Conservation (phyloP, 1,284 basidiomycete species). For the Trichosporon sp. region DNA sequence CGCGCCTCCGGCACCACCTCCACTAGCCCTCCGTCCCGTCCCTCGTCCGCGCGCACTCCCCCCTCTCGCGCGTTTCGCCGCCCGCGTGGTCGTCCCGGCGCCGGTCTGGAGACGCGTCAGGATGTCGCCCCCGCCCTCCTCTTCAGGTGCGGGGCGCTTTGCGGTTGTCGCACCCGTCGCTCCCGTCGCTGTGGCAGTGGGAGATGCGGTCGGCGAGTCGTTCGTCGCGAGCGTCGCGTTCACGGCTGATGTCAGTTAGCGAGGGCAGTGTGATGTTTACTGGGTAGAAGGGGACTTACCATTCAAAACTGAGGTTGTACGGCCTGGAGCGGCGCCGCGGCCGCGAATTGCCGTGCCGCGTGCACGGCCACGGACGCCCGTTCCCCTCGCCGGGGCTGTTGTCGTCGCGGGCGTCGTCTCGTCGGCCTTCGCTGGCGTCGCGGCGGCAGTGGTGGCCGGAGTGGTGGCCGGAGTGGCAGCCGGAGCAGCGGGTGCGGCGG, state of each 20-base stretch:
- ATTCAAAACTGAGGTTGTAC: slow-evolving; percentile 20
- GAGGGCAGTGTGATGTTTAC: background rate
- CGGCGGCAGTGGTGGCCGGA: slow-evolving; percentile 3
- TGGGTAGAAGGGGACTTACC: slow-evolving; percentile 7
- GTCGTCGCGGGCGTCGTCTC: slow-evolving; percentile 21
- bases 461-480: slow-evolving; percentile 14
- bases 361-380: slow-evolving; percentile 20
- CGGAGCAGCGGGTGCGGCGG: slow-evolving; percentile 7
- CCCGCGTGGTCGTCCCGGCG: slow-evolving; percentile 18
- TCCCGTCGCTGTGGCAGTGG: background rate
- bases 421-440: slow-evolving; percentile 2
- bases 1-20: background rate
- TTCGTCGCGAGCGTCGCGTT: slow-evolving; percentile 44
- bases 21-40: slow-evolving; percentile 26
- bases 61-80: slow-evolving; percentile 29
- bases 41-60: slow-evolving; percentile 27
- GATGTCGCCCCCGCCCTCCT: slow-evolving; percentile 25
- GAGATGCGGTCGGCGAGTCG: background rate
- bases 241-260: slow-evolving; percentile 40
- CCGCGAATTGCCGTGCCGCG: slow-evolving; percentile 24
- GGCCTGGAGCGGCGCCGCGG: slow-evolving; percentile 23
- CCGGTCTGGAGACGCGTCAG: slow-evolving; percentile 25
- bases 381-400: slow-evolving; percentile 13
- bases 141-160: slow-evolving; percentile 32
- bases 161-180: background rate